phyloP scores from a whole-genome alignment of 2,329 filamentous ascomycete genomes.

The Pseudofabraea citricarpa region DNA sequence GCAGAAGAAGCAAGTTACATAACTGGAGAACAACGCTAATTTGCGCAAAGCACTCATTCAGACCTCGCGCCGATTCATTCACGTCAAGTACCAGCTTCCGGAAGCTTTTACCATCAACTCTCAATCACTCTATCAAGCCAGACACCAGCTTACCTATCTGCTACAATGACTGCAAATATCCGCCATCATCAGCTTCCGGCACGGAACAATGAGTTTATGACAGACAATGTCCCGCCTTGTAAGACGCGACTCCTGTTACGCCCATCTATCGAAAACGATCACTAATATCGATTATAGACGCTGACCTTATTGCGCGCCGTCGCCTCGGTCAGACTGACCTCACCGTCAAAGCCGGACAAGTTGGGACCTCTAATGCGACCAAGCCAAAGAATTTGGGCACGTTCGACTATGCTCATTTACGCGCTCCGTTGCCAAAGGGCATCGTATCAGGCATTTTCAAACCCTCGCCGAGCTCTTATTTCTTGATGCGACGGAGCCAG shows the following conservation, averaged over 20 bases:
- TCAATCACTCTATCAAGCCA: too few species aligned
- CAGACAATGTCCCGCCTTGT: conserved; percentile 60
- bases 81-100: too few species aligned
- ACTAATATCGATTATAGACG: conserved; percentile 20
- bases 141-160: background rate
- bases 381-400: conserved; percentile 71
- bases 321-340: conserved; percentile 91
- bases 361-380: conserved; percentile 65
- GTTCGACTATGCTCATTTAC: conserved; percentile 94
- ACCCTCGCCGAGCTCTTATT: conserved; percentile 82
- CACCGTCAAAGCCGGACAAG: conserved; percentile 71
- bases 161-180: background rate
- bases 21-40: too few species aligned
- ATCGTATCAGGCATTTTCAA: conserved; percentile 92
- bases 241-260: conserved; percentile 36
- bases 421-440: conserved; percentile 87
- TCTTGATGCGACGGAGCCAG: conserved; percentile 86
- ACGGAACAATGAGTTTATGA: conserved; percentile 62
- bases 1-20: too few species aligned
- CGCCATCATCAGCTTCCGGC: conserved; percentile 41
- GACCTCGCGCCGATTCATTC: too few species aligned
- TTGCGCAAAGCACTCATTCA: background rate
- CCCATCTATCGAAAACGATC: conserved; percentile 10
- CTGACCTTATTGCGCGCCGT: conserved; percentile 60
- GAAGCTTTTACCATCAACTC: too few species aligned